Base-by-base conservation (phyloP, 1,139 yeast species). In the Taphrina flavorubra region DNA sequence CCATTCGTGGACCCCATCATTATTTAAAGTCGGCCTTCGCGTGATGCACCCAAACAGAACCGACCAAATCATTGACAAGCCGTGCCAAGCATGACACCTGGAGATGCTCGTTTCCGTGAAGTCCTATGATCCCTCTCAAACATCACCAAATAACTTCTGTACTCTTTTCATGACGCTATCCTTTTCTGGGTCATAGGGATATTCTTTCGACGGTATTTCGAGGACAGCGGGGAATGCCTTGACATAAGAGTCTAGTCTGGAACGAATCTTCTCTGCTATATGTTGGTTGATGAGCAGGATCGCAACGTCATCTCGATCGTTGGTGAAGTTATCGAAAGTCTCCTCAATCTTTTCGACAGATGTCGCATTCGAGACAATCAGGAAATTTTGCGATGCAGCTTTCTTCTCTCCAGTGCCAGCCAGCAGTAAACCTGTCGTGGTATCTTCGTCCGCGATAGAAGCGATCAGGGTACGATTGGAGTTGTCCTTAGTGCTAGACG, bases 161-260 rank as follows among this genome's bases (percentile, higher is more conserved):
- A 94, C 99, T 78, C 96, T 88, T 81, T 95, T 88, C 80, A 94
- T 84, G 68, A 94, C 92, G 31, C 97, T 89, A 79, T 94, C 99
- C 86, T 92, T 95, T 78, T 92, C 98, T 34, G 99, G 99, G 78
- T 94, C 92, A 78, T 94, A 94, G 31, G 99, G 99, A 78, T 94
- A 98, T 77, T 94, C 99, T 81, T 94, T 94, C 18, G 98, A 90
- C 51, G 99, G 99, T 74, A 94, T 94, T 80, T 94, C 99, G 76
- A 94, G 83, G 65, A 94, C 87, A 2, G 99, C 97, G 7, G 99
- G 99, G 79, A 94, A 94, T 11, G 99, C 97, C 74, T 87, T 87
- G 44, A 96, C 87, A 79, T 85, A 94, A 62, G 85, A 83, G 76
- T 95, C 99, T 63, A 94, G 92, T 73, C 85, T 84, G 74, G 83